A percentile compares a stretch with the other conserved stretches of the same genome.
phyloP scores from a whole-genome alignment of 2,329 filamentous ascomycete genomes.

The Cryoendolithus antarcticus region DNA sequence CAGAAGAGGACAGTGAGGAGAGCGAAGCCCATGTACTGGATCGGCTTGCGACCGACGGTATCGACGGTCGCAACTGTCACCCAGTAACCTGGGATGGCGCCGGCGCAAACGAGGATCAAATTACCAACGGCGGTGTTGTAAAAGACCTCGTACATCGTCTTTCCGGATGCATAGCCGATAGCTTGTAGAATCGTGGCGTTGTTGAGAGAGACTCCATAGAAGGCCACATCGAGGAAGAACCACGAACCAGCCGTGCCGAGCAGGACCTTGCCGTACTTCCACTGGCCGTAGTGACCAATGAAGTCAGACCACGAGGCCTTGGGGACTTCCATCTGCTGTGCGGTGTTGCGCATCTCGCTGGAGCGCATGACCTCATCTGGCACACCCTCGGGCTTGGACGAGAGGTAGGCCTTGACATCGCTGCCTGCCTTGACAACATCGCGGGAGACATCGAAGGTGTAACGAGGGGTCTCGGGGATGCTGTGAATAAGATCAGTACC shows the following conservation, averaged over 20 bases:
- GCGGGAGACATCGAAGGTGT: constrained; percentile 69
- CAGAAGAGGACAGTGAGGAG: constrained; percentile 38
- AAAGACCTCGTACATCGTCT: constrained; percentile 56
- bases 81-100: constrained; percentile 74
- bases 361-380: constrained; percentile 57
- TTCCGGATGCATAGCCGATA: constrained; percentile 59
- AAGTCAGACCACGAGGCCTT: constrained; percentile 67
- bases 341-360: constrained; percentile 42
- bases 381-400: constrained; percentile 48
- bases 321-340: constrained; percentile 47
- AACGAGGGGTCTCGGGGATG: constrained; percentile 77
- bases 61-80: constrained; percentile 64
- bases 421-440: constrained; percentile 62
- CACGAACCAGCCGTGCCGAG: constrained; percentile 74
- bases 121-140: constrained; percentile 69
- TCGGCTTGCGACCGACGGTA: constrained; percentile 63
- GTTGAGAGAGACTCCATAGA: constrained; percentile 54
- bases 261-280: constrained; percentile 59
- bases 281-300: constrained; percentile 53
- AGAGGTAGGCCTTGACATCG: constrained; percentile 64
- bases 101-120: constrained; percentile 65
- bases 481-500: constrained; percentile 29
- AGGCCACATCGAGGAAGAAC: constrained; percentile 62
- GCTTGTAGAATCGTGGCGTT: constrained; percentile 58
- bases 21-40: constrained; percentile 49